These are phyloP conservation scores for Fusarium nodosum DNA, from an alignment of 2,329 filamentous ascomycete genomes.

Conservation along the genomic window DNA sequence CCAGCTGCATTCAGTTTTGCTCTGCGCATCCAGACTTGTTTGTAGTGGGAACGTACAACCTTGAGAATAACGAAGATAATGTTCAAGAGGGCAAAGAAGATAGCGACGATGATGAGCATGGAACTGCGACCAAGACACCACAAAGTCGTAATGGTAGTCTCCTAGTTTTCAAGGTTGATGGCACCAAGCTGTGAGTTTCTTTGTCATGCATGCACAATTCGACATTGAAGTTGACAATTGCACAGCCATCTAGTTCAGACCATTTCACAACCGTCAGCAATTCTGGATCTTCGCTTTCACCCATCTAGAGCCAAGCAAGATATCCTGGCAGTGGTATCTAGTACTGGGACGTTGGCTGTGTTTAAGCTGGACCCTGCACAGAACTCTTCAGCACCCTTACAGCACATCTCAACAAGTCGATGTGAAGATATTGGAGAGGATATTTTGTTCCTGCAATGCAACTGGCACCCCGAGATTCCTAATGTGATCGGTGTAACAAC, in stretches of 20 bases:
- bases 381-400: slow-evolving; percentile 53
- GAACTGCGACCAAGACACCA: slow-evolving; percentile 52
- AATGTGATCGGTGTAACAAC: slow-evolving; percentile 77
- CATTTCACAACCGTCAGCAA: slow-evolving; percentile 74
- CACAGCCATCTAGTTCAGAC: slow-evolving; percentile 70
- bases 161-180: slow-evolving; percentile 71
- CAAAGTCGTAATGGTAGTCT: slow-evolving; percentile 82
- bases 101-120: slow-evolving; percentile 43
- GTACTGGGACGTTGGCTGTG: slow-evolving; percentile 77
- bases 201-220: no score
- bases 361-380: slow-evolving; percentile 66
- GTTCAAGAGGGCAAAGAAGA: slow-evolving; percentile 43
- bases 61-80: slow-evolving; percentile 67
- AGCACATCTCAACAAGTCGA: slow-evolving; percentile 60
- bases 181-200: slow-evolving; percentile 67
- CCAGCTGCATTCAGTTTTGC: slow-evolving; percentile 83
- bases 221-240: slow-evolving; percentile 24
- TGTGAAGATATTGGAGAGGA: slow-evolving; percentile 66
- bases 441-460: slow-evolving; percentile 77
- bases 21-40: slow-evolving; percentile 73
- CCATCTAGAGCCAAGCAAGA: slow-evolving; percentile 59
- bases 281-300: slow-evolving; percentile 89
- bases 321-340: slow-evolving; percentile 81
- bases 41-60: slow-evolving; percentile 86
- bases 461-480: slow-evolving; percentile 74